Evolutionary conservation across 2,329 filamentous ascomycete species (phyloP), one percentile per base, ranked within the genome.

Genomic region (Ophiostoma ulmi): DNA sequence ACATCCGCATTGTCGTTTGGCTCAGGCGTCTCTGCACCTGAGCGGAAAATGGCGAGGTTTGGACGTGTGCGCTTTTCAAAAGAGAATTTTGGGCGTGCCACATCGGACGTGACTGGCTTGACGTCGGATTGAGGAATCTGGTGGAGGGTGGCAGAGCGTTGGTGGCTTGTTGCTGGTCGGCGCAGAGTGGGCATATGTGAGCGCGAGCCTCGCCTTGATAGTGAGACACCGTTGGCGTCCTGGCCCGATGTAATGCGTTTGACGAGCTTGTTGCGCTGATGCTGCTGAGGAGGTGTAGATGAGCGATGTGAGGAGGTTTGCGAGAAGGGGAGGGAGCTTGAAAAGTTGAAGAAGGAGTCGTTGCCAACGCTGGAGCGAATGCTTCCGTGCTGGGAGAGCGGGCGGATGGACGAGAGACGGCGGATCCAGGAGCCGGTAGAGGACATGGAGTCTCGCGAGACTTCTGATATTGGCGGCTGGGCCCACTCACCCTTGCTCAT

Each of bases 111-210:
- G n/a, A 74, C 44, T 38, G 74, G 70, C 44, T 70, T 66, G 36
- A 75, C 73, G 22, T 73, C 70, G 1, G 67, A 61, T 6, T 17
- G 64, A 13, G 72, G 78, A 38, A 81, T 78, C 72, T 88, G 85
- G 74, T 91, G 87, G 38, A 92, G 80, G 1, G 90, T 92, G 44
- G 87, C 88, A 65, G 90, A 91, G 75, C 91, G 85, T 77, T 94
- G 90, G 76, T 93, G 91, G 78, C 91, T 93, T 22, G 91, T 94
- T 65, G 90, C 90, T 69, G 91, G 91, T 75, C 91, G 84, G 72
- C 90, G 87, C 72, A 94, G 84, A 31, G 86, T 88, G 2, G 88
- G 85, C 73, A 91, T 82, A 75, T 90, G 87, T 67, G 88, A 85
- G 74, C 81, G 87, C 41, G 88, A 83, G 73, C 84, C 82, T 72